Evolutionary conservation across 441 rosid genomes (phyloP), one percentile per base, ranked within the genome.

Genomic region (Aquilaria agallochum): DNA sequence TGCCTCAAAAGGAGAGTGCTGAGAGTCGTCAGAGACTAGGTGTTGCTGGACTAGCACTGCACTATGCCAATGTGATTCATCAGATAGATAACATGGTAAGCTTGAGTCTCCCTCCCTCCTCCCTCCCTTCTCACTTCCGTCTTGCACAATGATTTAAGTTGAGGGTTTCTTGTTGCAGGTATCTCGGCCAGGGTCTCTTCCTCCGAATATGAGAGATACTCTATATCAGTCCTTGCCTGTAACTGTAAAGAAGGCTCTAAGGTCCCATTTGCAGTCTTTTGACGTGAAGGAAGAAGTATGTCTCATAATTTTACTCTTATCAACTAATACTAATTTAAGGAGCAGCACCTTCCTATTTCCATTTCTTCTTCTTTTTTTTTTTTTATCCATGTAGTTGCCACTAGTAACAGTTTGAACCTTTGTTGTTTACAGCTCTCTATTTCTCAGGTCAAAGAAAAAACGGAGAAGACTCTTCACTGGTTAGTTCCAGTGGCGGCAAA

Each of bases 81-180:
- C 97, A 87, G 78, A 91, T 95, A 47, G 97, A 95, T 61, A 95
- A 66, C 75, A 83, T 89, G 59, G 99, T 95, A 74, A 85, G 92
- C 69, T n/a, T 30, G 11, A 1, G 1, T 31, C 59, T 42, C 33
- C 40, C 11, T 42, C 45, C 10, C 67, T 66, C 45, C 33, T 20
- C 53, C 56, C 50, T 44, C 59, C 14, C 27, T 30, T 63, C 11
- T 58, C 64, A 8, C 59, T 34, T n/a, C 45, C 1, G 50, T 42
- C 36, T 63, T 12, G 11, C 50, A 3, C 12, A 46, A 66, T 57
- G 57, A 11, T 52, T 59, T 60, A 58, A 59, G 64, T 58, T 45
- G 57, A 53, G 31, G 12, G 31, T 50, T 51, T 64, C 49, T 56
- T 55, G 27, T 57, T 65, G 40, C 52, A 95, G 99, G 89, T 86